Percentiles rank a stretch among this genome's conserved stretches.
These are phyloP conservation scores for Picea sitchensis DNA, from an alignment of 75 land plant species.

Conservation along the genomic window DNA sequence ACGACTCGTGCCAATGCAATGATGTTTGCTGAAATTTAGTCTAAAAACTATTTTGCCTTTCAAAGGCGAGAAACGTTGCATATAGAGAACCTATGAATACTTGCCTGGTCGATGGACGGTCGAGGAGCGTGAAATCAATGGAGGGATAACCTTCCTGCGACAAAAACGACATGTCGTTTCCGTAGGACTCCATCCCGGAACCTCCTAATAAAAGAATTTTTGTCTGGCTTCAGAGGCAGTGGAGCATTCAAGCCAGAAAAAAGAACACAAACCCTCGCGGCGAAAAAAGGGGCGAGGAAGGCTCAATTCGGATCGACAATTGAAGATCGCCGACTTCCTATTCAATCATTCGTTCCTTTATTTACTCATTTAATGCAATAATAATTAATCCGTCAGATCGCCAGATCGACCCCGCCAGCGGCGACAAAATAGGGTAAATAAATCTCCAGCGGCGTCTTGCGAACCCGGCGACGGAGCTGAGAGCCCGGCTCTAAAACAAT, in stretches of 20 bases:
- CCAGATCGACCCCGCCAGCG: constrained; percentile 5
- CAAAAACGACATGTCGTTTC: constrained; percentile 4
- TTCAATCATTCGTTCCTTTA: no score
- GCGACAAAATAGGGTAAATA: neutral
- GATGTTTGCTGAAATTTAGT: neutral
- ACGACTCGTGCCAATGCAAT: neutral
- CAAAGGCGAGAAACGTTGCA: neutral
- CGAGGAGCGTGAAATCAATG: constrained; percentile 19
- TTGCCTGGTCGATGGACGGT: constrained; percentile 18
- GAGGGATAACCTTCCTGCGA: constrained; percentile 17
- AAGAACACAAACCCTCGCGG: neutral
- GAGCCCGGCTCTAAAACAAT: no score
- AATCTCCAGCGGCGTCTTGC: no score
- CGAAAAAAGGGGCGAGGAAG: neutral
- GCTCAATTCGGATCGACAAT: constrained; percentile 4
- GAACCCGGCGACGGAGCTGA: no score
- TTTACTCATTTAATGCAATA: neutral
- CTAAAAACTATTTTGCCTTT: neutral
- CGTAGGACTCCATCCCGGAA: constrained; percentile 9
- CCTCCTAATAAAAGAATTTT: neutral
- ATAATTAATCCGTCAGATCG: constrained; percentile 12
- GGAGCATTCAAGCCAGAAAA: neutral
- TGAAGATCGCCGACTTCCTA: constrained; percentile 2
- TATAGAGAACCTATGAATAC: neutral
- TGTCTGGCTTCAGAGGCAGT: neutral